Evolutionary conservation across 1,139 yeast species (phyloP), one percentile per base, ranked within the genome.

Genomic region (Yamadazyma buinensis): DNA sequence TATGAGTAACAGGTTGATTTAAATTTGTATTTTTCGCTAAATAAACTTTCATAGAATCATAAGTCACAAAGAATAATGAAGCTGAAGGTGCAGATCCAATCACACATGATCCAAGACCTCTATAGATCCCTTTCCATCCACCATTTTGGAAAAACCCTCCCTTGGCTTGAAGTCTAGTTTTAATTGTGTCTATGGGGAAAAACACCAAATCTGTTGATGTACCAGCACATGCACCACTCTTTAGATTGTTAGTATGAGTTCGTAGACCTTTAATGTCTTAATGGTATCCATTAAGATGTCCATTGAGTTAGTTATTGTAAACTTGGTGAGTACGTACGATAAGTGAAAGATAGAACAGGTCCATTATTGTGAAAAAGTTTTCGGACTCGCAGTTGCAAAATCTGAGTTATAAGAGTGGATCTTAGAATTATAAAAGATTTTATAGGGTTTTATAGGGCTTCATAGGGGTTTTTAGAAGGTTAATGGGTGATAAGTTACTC

Each of bases 1-100:
- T 90, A 54, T 92, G 97, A 40, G 67, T 55, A 1, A 67, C 53
- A n/a, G 34, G 28, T 19, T 22, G 28, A 21, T 22, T 26, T 8
- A 31, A 15, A 7, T 9, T 14, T 11, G 27, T 21, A 24, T 18
- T 30, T 11, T 24, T 25, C 7, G 12, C 12, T 14, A 35, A 29
- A 61, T 19, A 39, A 7, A 60, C 56, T 50, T 92, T 92, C 60
- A 81, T 65, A 5, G 81, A 67, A 53, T 92, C 98, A 54, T 92
- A 92, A 4, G 96, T 84, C 38, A 88, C 74, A 57, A 92, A 92
- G 54, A 92, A 92, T 27, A 92, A 64, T 8, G 97, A 75, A 0
- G 97, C 97, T 34, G 84, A 73, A 0, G 99, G 99, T 0, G 98
- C 97, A 35, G 95, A 84, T 0, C 97, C 98, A 15, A 90, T 81